Base-by-base conservation (phyloP, 441 rosid species). In the Corymbia citriodora region DNA sequence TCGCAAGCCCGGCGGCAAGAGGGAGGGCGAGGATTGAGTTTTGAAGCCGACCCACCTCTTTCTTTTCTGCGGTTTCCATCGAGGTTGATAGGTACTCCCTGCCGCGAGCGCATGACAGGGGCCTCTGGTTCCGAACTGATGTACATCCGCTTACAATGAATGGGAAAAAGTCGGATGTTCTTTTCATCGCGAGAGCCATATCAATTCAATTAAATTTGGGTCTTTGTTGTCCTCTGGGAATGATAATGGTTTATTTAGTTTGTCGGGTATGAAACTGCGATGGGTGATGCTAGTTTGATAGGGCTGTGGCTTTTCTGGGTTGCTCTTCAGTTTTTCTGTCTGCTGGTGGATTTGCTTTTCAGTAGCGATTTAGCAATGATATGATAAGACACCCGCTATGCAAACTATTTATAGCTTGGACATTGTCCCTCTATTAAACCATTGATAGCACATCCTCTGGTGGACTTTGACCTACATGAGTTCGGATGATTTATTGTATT, bases 1-100 rank as follows among this genome's bases (percentile, higher is more conserved):
- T 87, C 95, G 94, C 79, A 94, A 91, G 87, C 92, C 92, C 48
- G 45, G 54, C 36, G 21, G 79, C 88, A 59, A 81, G 87, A 89
- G 63, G 65, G 81, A 72, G 33, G 63, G 25, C 17, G 70, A 25
- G 40, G 81, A 74, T 17, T 40, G 72, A 33, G 31, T 63, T 2
- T 3, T 50, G 52, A 74, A 40, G 48, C 25, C 85, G 17, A 74
- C 50, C 52, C 85, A 15, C 29, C 31, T 3, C 9, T 88, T 88
- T 45, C 21, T 33, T 88, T 61, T 40, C 29, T 25, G 85, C 52
- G 12, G 85, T 74, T 74, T 74, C 85, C 85, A 12, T 40, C 6
- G 85, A 74, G 52, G 85, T 40, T 40, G 85, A 74, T 40, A 10
- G n/a, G 12, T 12, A 2, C 85, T 40, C 50, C 85, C 48, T 18